phyloP scores from a whole-genome alignment of 2,329 filamentous ascomycete species.

The Fusarium virguliforme region DNA sequence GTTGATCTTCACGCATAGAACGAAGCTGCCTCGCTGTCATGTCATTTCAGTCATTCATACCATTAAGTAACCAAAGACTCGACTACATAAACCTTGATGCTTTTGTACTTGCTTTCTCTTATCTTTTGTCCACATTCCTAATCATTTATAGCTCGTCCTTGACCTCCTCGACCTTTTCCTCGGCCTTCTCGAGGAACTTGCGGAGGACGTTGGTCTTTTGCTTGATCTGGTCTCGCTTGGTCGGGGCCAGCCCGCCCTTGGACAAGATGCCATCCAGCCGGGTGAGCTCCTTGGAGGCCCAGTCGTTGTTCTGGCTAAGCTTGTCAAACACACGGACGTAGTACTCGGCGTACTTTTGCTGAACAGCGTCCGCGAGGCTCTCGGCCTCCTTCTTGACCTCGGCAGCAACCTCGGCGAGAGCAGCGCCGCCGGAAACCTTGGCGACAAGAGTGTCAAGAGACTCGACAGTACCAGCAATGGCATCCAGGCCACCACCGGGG shows the following conservation, averaged over 20 bases:
- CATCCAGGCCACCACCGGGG: constrained; percentile 84
- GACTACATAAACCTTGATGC: constrained; percentile 38
- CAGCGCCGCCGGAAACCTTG: constrained; percentile 78
- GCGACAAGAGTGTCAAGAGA: constrained; percentile 82
- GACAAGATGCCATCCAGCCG: constrained; percentile 84
- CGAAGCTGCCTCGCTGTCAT: constrained; percentile 23
- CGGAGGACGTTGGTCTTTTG: constrained; percentile 90
- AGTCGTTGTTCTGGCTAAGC: constrained; percentile 82
- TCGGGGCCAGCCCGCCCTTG: constrained; percentile 87
- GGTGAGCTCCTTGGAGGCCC: constrained; percentile 87
- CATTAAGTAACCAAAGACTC: constrained; percentile 43
- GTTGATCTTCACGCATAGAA: constrained; percentile 34
- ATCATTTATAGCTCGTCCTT: constrained; percentile 57
- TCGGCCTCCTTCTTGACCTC: constrained; percentile 82
- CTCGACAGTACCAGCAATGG: constrained; percentile 85
- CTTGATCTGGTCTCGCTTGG: constrained; percentile 91
- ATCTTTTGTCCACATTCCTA: constrained; percentile 17
- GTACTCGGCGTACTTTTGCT: constrained; percentile 90
- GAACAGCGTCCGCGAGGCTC: constrained; percentile 72
- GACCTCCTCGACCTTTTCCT: constrained; percentile 75
- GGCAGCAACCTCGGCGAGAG: constrained; percentile 74
- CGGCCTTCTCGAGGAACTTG: constrained; percentile 78
- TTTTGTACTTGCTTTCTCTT: constrained; percentile 32
- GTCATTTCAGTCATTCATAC: constrained; percentile 40
- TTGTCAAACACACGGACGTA: constrained; percentile 94